Evolutionary conservation across 192 early-diverging fungal species (phyloP).

Genomic region (Gamsiella multidivaricata): DNA sequence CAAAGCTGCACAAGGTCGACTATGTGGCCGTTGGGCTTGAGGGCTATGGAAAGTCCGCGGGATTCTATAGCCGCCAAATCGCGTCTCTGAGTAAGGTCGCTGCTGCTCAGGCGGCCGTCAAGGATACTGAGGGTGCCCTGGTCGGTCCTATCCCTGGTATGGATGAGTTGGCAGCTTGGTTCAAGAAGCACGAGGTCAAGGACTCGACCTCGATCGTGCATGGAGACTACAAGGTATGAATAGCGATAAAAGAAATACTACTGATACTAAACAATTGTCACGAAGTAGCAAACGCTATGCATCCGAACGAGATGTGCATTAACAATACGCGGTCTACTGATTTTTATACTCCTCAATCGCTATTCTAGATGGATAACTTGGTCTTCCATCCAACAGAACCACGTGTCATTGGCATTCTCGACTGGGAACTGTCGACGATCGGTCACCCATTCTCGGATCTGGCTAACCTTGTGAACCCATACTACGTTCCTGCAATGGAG

Average conservation of each 20-base stretch:
- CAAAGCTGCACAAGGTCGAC: conserved; percentile 83
- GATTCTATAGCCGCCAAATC: conserved; percentile 92
- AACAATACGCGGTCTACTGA: too few relatives aligned
- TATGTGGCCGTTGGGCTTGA: conserved; percentile 72
- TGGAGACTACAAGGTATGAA: conserved; percentile 88
- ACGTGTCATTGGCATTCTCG: conserved; percentile 86
- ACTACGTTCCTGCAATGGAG: conserved; percentile 60
- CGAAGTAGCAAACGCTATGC: too few relatives aligned
- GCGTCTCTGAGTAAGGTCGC: conserved; percentile 72
- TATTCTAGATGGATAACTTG: conserved; percentile 40
- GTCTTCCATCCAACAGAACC: conserved; percentile 82
- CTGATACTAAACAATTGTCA: too few relatives aligned
- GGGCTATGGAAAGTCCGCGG: conserved; percentile 70
- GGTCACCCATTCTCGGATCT: conserved; percentile 93
- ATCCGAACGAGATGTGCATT: too few relatives aligned
- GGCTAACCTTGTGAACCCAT: conserved; percentile 85
- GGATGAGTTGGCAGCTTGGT: conserved; percentile 79
- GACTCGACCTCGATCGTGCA: conserved; percentile 90
- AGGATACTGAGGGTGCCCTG: conserved; percentile 61
- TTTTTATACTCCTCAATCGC: conserved; percentile 70
- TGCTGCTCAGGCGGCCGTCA: conserved; percentile 72
- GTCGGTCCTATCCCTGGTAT: conserved; percentile 80
- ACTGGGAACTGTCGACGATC: conserved; percentile 93
- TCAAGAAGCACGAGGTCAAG: conserved; percentile 69
- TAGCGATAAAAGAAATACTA: too few relatives aligned